phyloP scores from a whole-genome alignment of 108 stramenopile species.

The Fistulifera pelliculosa region DNA sequence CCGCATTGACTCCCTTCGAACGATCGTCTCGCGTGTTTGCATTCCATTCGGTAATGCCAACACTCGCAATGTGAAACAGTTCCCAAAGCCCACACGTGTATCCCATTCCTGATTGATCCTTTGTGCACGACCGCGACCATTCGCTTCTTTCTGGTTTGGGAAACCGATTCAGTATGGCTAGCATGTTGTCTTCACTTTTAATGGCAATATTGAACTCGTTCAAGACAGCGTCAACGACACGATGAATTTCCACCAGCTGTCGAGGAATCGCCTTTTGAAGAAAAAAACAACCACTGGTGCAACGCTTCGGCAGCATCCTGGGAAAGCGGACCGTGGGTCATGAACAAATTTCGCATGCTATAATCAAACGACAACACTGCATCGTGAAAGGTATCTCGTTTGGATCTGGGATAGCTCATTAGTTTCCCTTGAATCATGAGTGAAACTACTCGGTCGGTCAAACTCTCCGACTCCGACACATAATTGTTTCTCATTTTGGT shows the following conservation, averaged over 20 bases:
- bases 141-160: constrained; percentile 7
- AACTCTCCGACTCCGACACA: background rate
- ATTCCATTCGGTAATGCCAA: constrained; percentile 78
- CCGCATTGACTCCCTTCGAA: constrained; percentile 6
- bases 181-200: constrained; percentile 27
- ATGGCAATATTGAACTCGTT: constrained; percentile 32
- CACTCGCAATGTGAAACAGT: constrained; percentile 65
- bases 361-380: constrained; percentile 63
- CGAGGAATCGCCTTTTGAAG: constrained; percentile 41
- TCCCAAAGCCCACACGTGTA: constrained; percentile 87
- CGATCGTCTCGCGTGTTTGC: constrained; percentile 9
- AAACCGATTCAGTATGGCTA: constrained; percentile 19
- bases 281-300: constrained; percentile 37
- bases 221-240: constrained; percentile 27
- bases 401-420: constrained; percentile 15
- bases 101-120: constrained; percentile 27
- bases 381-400: constrained; percentile 56
- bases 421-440: no score
- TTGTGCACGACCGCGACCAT: constrained; percentile 38
- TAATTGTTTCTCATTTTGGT: background rate
- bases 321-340: constrained; percentile 25
- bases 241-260: constrained; percentile 42
- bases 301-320: constrained; percentile 5
- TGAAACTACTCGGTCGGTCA: background rate
- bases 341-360: constrained; percentile 54